Evolutionary conservation across 2,329 filamentous ascomycete genomes (phyloP).

Genomic region (Pseudogymnoascus sp.): DNA sequence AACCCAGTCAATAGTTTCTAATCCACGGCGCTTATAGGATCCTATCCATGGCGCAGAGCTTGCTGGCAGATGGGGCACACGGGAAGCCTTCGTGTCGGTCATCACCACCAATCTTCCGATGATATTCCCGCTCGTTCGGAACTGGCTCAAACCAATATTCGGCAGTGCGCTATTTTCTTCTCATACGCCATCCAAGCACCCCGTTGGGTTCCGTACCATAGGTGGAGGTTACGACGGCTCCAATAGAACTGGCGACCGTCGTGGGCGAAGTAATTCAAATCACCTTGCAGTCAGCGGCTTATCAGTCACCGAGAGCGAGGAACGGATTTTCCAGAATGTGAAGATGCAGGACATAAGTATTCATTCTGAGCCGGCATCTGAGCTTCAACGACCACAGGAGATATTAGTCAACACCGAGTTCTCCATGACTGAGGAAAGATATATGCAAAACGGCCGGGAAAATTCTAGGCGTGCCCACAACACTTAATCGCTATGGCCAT

Average conservation of each 20-base stretch:
- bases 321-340: constrained; percentile 37
- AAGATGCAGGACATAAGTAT: constrained; percentile 34
- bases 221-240: constrained; percentile 29
- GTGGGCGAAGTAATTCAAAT: constrained; percentile 29
- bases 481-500: constrained; percentile 10
- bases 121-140: constrained; percentile 39
- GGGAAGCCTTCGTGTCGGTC: constrained; percentile 33
- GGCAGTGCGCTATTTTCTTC: constrained; percentile 33
- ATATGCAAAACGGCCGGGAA: background rate
- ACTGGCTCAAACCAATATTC: constrained; percentile 32
- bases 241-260: constrained; percentile 24
- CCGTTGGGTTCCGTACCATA: constrained; percentile 35
- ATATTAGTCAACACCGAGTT: constrained; percentile 32
- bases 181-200: constrained; percentile 32
- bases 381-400: constrained; percentile 19
- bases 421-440: constrained; percentile 13
- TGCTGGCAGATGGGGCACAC: constrained; percentile 33
- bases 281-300: constrained; percentile 30
- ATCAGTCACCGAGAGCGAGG: constrained; percentile 37
- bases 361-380: constrained; percentile 17
- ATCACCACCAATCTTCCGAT: constrained; percentile 34
- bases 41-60: constrained; percentile 32
- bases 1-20: constrained; percentile 20
- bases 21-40: constrained; percentile 31
- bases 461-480: constrained; percentile 13